These are phyloP conservation scores for Pleurotus pulmonarius DNA, from an alignment of 768 basidiomycete genomes.

Conservation along the genomic window DNA sequence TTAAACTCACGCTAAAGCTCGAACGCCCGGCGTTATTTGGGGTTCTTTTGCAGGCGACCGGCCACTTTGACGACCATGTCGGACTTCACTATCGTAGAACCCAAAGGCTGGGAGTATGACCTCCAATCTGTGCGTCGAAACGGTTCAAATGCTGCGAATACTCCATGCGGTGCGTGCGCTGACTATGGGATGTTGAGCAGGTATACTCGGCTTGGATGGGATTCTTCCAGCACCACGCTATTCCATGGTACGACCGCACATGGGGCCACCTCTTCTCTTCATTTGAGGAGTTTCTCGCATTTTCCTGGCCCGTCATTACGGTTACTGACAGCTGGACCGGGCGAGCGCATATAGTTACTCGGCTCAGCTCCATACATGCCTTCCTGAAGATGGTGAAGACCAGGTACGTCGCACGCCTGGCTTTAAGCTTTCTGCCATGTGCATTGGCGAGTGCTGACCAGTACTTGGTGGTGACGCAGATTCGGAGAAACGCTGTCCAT, in stretches of 20 bases:
- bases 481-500: conserved; percentile 74
- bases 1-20: too few species aligned
- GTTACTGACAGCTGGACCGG: conserved; percentile 73
- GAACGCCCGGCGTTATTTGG: neutral
- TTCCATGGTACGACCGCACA: conserved; percentile 76
- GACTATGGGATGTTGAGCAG: conserved; percentile 16
- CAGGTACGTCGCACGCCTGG: conserved; percentile 34
- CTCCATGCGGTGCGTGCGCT: too few species aligned
- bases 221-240: conserved; percentile 65
- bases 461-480: conserved; percentile 25
- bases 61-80: conserved; percentile 36
- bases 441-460: too few species aligned
- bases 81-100: conserved; percentile 72
- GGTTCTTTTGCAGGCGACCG: neutral
- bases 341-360: conserved; percentile 76
- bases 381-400: conserved; percentile 87
- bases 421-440: too few species aligned
- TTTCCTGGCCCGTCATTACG: conserved; percentile 81
- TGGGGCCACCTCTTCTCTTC: conserved; percentile 79
- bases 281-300: conserved; percentile 75
- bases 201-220: conserved; percentile 77
- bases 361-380: conserved; percentile 62
- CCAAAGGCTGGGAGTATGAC: conserved; percentile 77
- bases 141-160: too few species aligned
- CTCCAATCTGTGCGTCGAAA: conserved; percentile 62